Evolutionary conservation across 192 early-diverging fungal genomes (phyloP).

Genomic region (Geranomyces michiganensis): DNA sequence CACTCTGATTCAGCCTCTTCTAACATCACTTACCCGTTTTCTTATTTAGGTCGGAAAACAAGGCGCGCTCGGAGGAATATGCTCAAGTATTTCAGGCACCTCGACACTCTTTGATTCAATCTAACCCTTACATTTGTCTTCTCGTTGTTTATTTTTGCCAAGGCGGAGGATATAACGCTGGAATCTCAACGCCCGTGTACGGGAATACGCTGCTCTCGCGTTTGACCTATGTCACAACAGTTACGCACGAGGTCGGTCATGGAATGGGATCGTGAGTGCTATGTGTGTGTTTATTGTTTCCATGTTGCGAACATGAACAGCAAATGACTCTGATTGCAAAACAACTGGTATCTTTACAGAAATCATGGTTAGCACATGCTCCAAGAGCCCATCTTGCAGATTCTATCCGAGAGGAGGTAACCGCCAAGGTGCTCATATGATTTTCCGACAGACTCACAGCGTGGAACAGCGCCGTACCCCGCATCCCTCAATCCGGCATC

Average conservation of each 20-base stretch:
- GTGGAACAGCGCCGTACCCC: conserved; percentile 13
- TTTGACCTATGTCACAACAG: conserved; percentile 26
- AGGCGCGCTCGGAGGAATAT: conserved; percentile 24
- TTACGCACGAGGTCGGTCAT: conserved; percentile 36
- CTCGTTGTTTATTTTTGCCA: neutral
- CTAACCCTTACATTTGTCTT: neutral
- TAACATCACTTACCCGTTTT: neutral
- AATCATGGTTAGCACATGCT: conserved; percentile 19
- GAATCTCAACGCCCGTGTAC: conserved; percentile 28
- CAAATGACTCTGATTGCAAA: neutral
- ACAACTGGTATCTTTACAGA: neutral
- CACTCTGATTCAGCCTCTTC: too few species aligned
- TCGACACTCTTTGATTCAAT: neutral
- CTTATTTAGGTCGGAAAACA: conserved; percentile 11
- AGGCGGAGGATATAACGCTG: conserved; percentile 30
- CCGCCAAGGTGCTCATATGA: too few species aligned
- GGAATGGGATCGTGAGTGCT: conserved; percentile 37
- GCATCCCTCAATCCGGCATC: conserved; percentile 9
- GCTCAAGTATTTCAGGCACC: conserved; percentile 11
- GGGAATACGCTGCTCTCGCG: conserved; percentile 8
- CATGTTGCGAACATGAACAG: neutral
- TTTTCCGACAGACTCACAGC: conserved; percentile 8
- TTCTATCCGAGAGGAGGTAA: too few species aligned
- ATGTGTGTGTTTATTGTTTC: neutral
- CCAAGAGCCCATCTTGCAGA: neutral